phyloP scores from a whole-genome alignment of 2,329 filamentous ascomycete species.

The Colletotrichum phormii region DNA sequence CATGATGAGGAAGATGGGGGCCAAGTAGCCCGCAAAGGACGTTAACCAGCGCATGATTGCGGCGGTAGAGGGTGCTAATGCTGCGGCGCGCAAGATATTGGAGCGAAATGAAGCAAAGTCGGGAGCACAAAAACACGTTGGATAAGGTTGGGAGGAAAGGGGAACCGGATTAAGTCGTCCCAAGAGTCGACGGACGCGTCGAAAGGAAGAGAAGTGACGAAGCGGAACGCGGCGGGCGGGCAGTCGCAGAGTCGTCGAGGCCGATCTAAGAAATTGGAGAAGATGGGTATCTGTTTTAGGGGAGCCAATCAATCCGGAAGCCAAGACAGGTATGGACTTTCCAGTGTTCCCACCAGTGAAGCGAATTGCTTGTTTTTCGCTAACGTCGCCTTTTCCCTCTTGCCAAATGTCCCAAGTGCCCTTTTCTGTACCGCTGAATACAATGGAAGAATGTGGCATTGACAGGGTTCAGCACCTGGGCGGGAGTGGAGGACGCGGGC shows the following conservation, averaged over 20 bases:
- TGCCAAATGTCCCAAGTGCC: not conserved
- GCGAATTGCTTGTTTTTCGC: conserved; percentile 32
- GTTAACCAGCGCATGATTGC: conserved; percentile 30
- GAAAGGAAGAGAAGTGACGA: conserved; percentile 26
- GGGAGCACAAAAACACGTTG: not conserved
- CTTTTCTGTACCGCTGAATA: not conserved
- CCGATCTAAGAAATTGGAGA: conserved; percentile 20
- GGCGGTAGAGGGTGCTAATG: not conserved
- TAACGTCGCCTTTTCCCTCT: conserved; percentile 21
- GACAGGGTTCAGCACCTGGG: conserved; percentile 17
- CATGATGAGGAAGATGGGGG: conserved; percentile 72
- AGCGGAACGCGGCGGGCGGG: conserved; percentile 27
- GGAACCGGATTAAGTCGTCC: not conserved
- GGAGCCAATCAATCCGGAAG: conserved; percentile 25
- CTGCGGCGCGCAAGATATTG: not conserved
- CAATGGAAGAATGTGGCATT: not conserved
- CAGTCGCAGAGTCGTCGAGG: conserved; percentile 26
- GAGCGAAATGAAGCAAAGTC: not conserved
- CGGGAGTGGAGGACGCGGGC: not conserved
- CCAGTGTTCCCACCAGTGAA: conserved; percentile 4
- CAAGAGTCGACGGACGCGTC: conserved; percentile 23
- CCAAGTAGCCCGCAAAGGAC: conserved; percentile 64
- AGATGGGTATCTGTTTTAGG: conserved; percentile 1
- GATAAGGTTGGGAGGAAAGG: not conserved
- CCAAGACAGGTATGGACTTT: conserved; percentile 19